phyloP scores from a whole-genome alignment of 2,329 filamentous ascomycete genomes.

The Fonsecaea erecta region DNA sequence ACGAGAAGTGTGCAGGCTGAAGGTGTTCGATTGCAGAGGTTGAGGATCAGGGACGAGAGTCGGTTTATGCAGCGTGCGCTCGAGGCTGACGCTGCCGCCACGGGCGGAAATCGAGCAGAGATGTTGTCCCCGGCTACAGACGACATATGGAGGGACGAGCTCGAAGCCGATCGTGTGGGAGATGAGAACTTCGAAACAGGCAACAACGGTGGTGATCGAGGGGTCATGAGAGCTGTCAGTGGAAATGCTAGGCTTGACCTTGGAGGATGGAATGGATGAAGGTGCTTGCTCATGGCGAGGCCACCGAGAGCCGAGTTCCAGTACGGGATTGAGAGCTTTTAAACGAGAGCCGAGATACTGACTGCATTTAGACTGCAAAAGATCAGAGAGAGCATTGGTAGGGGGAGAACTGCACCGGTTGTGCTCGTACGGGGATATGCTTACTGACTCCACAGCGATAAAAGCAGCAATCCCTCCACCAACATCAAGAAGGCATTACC shows the following conservation, averaged over 20 bases:
- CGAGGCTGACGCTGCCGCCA: constrained; percentile 4
- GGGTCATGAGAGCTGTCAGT: constrained; percentile 32
- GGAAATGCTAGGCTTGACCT: constrained; percentile 31
- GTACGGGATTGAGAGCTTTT: background rate
- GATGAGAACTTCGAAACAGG: constrained; percentile 37
- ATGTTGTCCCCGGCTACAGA: constrained; percentile 3
- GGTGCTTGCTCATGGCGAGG: background rate
- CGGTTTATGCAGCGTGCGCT: constrained; percentile 20
- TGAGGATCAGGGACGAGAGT: constrained; percentile 23
- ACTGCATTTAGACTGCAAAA: background rate
- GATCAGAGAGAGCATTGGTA: background rate
- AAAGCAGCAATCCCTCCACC: background rate
- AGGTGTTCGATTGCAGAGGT: constrained; percentile 27
- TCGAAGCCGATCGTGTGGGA: constrained; percentile 36
- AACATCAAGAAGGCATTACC: background rate
- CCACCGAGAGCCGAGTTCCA: background rate
- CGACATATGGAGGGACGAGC: constrained; percentile 35
- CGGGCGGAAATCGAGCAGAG: constrained; percentile 7
- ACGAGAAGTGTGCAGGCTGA: constrained; percentile 29
- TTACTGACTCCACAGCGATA: background rate
- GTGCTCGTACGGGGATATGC: background rate
- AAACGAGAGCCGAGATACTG: background rate
- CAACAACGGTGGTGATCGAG: background rate
- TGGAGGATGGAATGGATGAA: background rate
- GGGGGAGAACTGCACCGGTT: background rate